Percentiles rank a stretch among this genome's conserved stretches.
These are phyloP conservation scores for Acanthamoeba royreba DNA, from an alignment of 208 protist species.

Conservation along the genomic window DNA sequence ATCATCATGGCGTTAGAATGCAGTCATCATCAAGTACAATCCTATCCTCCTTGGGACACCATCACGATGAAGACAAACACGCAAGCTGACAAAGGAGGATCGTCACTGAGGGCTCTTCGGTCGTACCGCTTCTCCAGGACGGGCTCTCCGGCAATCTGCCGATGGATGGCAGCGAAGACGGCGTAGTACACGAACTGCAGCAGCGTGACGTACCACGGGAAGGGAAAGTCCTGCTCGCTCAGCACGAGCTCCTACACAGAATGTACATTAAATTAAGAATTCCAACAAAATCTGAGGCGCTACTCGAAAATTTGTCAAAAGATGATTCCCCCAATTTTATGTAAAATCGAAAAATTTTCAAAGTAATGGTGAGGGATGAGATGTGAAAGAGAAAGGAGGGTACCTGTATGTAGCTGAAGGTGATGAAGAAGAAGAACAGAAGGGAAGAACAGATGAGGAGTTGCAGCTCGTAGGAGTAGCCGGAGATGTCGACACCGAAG, in stretches of 20 bases:
- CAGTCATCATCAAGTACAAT: not conserved
- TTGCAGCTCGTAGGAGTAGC: not conserved
- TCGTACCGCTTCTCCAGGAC: not conserved
- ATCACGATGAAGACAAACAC: not conserved
- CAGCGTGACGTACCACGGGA: not conserved
- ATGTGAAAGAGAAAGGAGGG: not conserved
- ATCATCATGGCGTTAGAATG: too few species aligned
- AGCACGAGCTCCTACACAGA: not conserved
- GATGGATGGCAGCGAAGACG: not conserved
- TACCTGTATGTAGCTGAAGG: not conserved
- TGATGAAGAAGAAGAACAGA: not conserved
- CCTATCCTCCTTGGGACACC: not conserved
- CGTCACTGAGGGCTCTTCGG: not conserved
- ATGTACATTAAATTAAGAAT: not conserved
- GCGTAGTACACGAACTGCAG: not conserved
- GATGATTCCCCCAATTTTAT: too few species aligned
- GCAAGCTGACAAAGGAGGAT: not conserved
- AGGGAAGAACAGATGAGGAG: not conserved
- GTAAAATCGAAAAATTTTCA: not conserved
- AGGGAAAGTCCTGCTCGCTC: not conserved
- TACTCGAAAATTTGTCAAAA: too few species aligned
- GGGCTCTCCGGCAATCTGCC: not conserved
- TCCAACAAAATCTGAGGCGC: too few species aligned
- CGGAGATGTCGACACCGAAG: not conserved
- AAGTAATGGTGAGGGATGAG: not conserved